Evolutionary conservation across 768 basidiomycete species (phyloP).

Genomic region (Phaffia tasmanica): DNA sequence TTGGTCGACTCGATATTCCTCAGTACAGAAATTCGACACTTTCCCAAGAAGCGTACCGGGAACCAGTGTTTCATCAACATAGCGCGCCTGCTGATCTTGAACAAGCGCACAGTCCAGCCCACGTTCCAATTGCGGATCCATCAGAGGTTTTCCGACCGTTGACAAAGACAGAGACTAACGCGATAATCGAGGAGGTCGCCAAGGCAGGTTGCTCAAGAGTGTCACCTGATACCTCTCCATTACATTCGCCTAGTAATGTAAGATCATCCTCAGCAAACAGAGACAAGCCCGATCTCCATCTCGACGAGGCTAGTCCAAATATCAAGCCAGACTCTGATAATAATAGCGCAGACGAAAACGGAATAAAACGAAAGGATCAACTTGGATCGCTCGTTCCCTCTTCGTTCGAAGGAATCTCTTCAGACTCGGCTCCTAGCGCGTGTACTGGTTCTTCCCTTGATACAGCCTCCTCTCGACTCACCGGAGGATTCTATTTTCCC

Average conservation of each 20-base stretch:
- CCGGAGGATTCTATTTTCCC: not conserved
- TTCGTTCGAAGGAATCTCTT: not conserved
- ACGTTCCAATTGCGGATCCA: not conserved
- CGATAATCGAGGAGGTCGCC: constrained; percentile 3
- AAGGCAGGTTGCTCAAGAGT: not conserved
- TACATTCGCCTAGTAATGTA: not conserved
- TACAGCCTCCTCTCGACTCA: not conserved
- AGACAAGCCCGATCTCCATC: too few relatives aligned
- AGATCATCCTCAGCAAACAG: not conserved
- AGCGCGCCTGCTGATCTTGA: constrained; percentile 7
- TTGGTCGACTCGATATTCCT: too few relatives aligned
- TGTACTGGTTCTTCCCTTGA: not conserved
- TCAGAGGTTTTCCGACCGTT: not conserved
- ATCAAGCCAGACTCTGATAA: not conserved
- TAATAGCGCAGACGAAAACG: constrained; percentile 28
- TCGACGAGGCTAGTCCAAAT: too few relatives aligned
- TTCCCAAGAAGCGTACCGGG: too few relatives aligned
- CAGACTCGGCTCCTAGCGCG: constrained; percentile 20
- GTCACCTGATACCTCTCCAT: not conserved
- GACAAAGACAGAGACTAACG: not conserved
- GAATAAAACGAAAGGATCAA: constrained; percentile 37
- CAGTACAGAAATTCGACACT: too few relatives aligned
- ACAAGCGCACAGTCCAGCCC: not conserved
- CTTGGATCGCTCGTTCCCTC: constrained; percentile 1
- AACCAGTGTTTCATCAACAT: not conserved